Percentiles rank a stretch among this genome's conserved stretches.
Conservation (phyloP, 176 grass and related monocot species). For the Chrysopogon serrulatus region DNA sequence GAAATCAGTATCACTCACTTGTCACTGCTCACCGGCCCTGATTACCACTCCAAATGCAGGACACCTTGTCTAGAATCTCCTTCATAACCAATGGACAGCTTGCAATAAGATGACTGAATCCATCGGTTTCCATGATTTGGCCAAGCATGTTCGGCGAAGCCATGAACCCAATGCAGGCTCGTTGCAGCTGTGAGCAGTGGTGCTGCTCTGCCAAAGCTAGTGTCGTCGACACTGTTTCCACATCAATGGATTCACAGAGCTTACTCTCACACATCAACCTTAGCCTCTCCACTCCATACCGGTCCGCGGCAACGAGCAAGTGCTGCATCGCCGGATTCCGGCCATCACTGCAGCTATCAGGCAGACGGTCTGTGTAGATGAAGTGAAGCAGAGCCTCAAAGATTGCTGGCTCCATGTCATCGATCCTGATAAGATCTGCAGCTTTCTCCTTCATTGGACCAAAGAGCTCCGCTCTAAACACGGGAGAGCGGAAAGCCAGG, state of each 20-base stretch:
- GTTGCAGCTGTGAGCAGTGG: slow-evolving; percentile 12
- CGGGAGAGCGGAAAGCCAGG: slow-evolving; percentile 30
- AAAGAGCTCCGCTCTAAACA: slow-evolving; percentile 41
- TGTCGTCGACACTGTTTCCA: slow-evolving; percentile 28
- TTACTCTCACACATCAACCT: slow-evolving; percentile 37
- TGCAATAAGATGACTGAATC: slow-evolving; percentile 36
- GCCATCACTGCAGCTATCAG: not conserved
- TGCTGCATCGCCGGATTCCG: slow-evolving; percentile 23
- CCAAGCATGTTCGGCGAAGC: slow-evolving; percentile 29
- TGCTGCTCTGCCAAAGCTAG: slow-evolving; percentile 46
- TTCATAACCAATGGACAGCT: slow-evolving; percentile 39
- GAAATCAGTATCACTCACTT: not conserved
- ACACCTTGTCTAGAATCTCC: slow-evolving; percentile 40
- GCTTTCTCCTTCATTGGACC: slow-evolving; percentile 26
- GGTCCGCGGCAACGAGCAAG: slow-evolving; percentile 37
- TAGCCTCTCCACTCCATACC: slow-evolving; percentile 41
- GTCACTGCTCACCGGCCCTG: not conserved
- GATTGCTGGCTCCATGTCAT: slow-evolving; percentile 37
- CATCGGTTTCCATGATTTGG: slow-evolving; percentile 18
- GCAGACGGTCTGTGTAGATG: slow-evolving; percentile 39
- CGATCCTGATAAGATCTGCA: slow-evolving; percentile 13
- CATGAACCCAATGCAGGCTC: slow-evolving; percentile 33
- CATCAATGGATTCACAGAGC: slow-evolving; percentile 29
- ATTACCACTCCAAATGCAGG: slow-evolving; percentile 27
- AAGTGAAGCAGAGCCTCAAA: slow-evolving; percentile 44